Evolutionary conservation across 805 yeast genomes (phyloP).

Genomic region (Starmerella apicola): DNA sequence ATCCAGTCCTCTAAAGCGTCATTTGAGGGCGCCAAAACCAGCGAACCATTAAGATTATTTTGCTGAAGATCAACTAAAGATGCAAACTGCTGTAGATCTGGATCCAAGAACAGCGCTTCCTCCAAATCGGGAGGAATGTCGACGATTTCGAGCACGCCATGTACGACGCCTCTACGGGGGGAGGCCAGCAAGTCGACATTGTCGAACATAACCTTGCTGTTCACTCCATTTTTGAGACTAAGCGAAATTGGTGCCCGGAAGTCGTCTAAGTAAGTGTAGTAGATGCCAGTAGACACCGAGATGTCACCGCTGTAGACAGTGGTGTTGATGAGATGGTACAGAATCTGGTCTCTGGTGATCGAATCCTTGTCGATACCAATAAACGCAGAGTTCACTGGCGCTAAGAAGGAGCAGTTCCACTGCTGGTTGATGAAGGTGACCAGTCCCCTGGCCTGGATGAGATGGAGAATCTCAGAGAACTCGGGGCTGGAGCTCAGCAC

Average conservation of each 20-base stretch:
- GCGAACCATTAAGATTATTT: not conserved
- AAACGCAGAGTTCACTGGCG: slow-evolving; percentile 74
- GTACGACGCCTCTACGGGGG: slow-evolving; percentile 21
- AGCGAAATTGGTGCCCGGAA: slow-evolving; percentile 15
- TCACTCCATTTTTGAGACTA: slow-evolving; percentile 13
- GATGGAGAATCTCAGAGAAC: slow-evolving; percentile 49
- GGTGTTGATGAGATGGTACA: slow-evolving; percentile 27
- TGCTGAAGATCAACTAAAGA: slow-evolving; percentile 8
- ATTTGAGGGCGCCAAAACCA: slow-evolving; percentile 17
- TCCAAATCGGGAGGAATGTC: slow-evolving; percentile 15
- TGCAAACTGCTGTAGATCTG: slow-evolving; percentile 10
- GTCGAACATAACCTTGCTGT: slow-evolving; percentile 14
- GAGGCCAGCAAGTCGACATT: slow-evolving; percentile 21
- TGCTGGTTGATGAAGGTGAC: slow-evolving; percentile 50
- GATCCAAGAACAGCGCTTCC: slow-evolving; percentile 10
- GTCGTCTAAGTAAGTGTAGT: slow-evolving; percentile 15
- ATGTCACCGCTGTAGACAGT: slow-evolving; percentile 12
- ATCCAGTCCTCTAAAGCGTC: slow-evolving; percentile 12
- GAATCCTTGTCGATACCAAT: slow-evolving; percentile 20
- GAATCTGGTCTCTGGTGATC: slow-evolving; percentile 18
- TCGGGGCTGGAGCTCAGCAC: slow-evolving; percentile 53
- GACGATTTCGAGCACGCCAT: slow-evolving; percentile 16
- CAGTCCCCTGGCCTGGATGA: slow-evolving; percentile 49
- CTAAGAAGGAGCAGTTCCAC: slow-evolving; percentile 56
- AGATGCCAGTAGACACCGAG: slow-evolving; percentile 1